A percentile compares a stretch with the other conserved stretches of the same genome.
phyloP scores from a whole-genome alignment of 2,329 filamentous ascomycete species.

The Sporothrix sp. region DNA sequence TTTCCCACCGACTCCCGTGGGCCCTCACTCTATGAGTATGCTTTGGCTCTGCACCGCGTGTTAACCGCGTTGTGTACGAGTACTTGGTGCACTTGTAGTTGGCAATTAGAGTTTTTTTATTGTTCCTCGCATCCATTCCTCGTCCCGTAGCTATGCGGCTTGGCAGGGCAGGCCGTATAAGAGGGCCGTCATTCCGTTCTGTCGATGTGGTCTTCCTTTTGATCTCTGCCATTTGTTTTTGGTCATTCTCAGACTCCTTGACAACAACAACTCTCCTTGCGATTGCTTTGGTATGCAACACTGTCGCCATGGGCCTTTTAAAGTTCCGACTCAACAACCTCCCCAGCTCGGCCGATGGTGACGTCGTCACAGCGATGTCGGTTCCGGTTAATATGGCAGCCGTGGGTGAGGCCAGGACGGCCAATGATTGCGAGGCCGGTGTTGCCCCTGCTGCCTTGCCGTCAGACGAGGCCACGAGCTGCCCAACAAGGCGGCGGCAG shows the following conservation, averaged over 20 bases:
- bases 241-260: neutral
- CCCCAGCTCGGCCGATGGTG: neutral
- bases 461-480: conserved; percentile 1
- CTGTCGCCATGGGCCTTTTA: conserved; percentile 6
- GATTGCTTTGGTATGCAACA: neutral
- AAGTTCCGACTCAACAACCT: conserved; percentile 7
- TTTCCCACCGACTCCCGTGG: neutral
- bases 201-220: neutral
- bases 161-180: too few relatives aligned
- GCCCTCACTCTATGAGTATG: neutral
- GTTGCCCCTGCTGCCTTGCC: neutral
- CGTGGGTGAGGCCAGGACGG: neutral
- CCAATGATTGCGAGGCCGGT: neutral
- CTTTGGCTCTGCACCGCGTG: neutral
- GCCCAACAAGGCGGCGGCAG: conserved; percentile 3
- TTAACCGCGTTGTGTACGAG: neutral
- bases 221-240: neutral
- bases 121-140: neutral
- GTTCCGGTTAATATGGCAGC: neutral
- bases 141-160: too few relatives aligned
- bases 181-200: neutral
- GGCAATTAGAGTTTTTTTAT: neutral
- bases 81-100: neutral
- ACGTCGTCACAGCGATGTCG: neutral
- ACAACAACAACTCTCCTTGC: neutral